These are phyloP conservation scores for Cutaneotrichosporon cavernicola DNA, from an alignment of 1,284 basidiomycete genomes.

Conservation along the genomic window DNA sequence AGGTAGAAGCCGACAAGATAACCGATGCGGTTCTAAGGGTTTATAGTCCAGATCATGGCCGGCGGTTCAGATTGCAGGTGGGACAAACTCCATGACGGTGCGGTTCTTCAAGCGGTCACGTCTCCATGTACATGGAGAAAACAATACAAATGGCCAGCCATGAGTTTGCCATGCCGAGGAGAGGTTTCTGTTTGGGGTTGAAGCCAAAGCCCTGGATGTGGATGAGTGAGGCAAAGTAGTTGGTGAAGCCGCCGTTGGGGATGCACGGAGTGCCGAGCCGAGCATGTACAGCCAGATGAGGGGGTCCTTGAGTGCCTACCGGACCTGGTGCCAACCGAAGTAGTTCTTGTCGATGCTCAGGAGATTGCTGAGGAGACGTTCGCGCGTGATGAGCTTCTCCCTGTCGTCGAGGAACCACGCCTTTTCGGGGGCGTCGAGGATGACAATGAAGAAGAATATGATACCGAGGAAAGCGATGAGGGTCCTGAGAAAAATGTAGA, in stretches of 20 bases:
- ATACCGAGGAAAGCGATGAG: conserved; percentile 27
- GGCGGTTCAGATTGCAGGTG: conserved; percentile 19
- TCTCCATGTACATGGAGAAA: conserved; percentile 18
- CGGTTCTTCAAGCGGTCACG: conserved; percentile 25
- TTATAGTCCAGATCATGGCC: conserved; percentile 28
- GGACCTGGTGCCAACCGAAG: conserved; percentile 33
- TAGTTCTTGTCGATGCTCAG: conserved; percentile 41
- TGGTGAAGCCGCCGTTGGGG: conserved; percentile 26
- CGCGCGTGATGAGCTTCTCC: conserved; percentile 35
- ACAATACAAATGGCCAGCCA: conserved; percentile 23
- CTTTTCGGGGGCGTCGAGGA: conserved; percentile 34
- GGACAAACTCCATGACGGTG: conserved; percentile 15
- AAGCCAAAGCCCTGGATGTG: conserved; percentile 29
- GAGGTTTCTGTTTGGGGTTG: conserved; percentile 16
- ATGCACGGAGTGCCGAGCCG: conserved; percentile 21
- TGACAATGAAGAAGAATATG: conserved; percentile 25
- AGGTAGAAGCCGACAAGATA: conserved; percentile 18
- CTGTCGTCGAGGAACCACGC: conserved; percentile 34
- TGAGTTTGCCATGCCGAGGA: conserved; percentile 25
- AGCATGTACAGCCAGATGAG: conserved; percentile 7
- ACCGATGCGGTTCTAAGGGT: background rate
- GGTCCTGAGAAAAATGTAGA: conserved; percentile 32
- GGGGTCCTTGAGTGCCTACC: conserved; percentile 32
- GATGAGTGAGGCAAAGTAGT: conserved; percentile 27
- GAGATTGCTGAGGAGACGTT: conserved; percentile 36